phyloP scores from a whole-genome alignment of 208 protist genomes.

The Trypanosoma congolense region DNA sequence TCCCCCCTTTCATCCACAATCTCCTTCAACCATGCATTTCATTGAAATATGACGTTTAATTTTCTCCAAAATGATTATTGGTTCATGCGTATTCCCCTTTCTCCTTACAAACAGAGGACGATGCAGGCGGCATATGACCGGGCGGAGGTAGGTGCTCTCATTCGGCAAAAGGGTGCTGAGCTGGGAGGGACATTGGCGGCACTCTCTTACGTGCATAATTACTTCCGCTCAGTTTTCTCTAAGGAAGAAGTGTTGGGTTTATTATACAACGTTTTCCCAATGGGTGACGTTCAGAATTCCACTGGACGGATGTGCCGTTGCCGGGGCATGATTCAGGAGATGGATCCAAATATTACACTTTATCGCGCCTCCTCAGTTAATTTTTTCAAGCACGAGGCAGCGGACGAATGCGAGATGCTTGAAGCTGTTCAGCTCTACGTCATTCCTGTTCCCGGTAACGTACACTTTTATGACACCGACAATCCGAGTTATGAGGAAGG shows the following conservation, averaged over 20 bases:
- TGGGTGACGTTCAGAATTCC: constrained; percentile 5
- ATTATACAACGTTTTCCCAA: constrained; percentile 41
- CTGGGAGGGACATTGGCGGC: constrained; percentile 27
- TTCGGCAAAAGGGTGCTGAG: constrained; percentile 26
- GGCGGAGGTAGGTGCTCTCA: constrained; percentile 24
- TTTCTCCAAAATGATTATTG: too few relatives aligned
- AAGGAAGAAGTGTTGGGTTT: neutral
- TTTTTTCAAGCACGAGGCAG: constrained; percentile 29
- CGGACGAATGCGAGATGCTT: constrained; percentile 27
- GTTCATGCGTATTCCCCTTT: too few relatives aligned
- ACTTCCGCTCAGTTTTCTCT: constrained; percentile 8
- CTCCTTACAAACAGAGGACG: neutral
- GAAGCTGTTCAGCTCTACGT: constrained; percentile 71
- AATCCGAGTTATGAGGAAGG: neutral
- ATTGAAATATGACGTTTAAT: too few relatives aligned
- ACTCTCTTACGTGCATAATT: constrained; percentile 23
- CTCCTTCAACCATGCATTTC: too few relatives aligned
- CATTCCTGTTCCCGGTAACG: constrained; percentile 75
- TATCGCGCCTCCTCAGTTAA: constrained; percentile 33
- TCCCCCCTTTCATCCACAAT: too few relatives aligned
- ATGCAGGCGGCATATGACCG: constrained; percentile 20
- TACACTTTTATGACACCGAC: constrained; percentile 44
- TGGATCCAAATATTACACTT: constrained; percentile 48
- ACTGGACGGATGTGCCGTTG: constrained; percentile 44
- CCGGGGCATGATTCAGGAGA: constrained; percentile 83